phyloP scores from a whole-genome alignment of 2,329 filamentous ascomycete species.

The Fusarium chlamydosporum region DNA sequence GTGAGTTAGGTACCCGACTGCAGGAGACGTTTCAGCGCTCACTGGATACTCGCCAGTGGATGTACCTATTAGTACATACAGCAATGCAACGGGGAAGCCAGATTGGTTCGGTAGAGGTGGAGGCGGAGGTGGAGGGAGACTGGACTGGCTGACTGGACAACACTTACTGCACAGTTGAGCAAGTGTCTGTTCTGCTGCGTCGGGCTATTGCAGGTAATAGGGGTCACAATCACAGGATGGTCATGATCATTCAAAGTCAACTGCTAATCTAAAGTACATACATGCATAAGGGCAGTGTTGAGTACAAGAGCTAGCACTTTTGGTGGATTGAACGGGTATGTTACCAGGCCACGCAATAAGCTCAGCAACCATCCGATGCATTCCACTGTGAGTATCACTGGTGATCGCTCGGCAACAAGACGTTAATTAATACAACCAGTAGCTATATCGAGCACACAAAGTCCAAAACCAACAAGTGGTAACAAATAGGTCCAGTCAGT shows the following conservation, averaged over 20 bases:
- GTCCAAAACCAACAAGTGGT: slow-evolving; percentile 7
- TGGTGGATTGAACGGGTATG: background rate
- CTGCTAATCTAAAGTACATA: background rate
- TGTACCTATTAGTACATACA: slow-evolving; percentile 8
- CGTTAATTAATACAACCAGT: slow-evolving; percentile 2
- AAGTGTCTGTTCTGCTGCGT: slow-evolving; percentile 33
- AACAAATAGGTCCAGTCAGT: slow-evolving; percentile 23
- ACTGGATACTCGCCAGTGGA: slow-evolving; percentile 35
- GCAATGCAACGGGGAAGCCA: slow-evolving; percentile 18
- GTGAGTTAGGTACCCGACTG: slow-evolving; percentile 22
- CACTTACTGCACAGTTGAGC: slow-evolving; percentile 8
- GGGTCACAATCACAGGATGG: slow-evolving; percentile 38
- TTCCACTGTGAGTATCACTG: slow-evolving; percentile 22
- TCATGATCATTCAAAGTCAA: background rate
- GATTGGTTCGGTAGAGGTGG: slow-evolving; percentile 34
- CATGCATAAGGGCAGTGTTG: background rate
- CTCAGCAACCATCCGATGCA: slow-evolving; percentile 25
- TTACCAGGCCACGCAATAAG: slow-evolving; percentile 16
- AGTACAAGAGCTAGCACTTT: background rate
- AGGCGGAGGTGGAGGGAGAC: slow-evolving; percentile 26
- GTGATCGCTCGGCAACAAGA: slow-evolving; percentile 23
- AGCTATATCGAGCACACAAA: background rate
- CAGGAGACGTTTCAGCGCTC: slow-evolving; percentile 37
- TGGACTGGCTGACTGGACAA: slow-evolving; percentile 17
- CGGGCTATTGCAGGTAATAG: slow-evolving; percentile 50